Base-by-base conservation (phyloP, 1,284 basidiomycete genomes). In the Cutaneotrichosporon sp. region DNA sequence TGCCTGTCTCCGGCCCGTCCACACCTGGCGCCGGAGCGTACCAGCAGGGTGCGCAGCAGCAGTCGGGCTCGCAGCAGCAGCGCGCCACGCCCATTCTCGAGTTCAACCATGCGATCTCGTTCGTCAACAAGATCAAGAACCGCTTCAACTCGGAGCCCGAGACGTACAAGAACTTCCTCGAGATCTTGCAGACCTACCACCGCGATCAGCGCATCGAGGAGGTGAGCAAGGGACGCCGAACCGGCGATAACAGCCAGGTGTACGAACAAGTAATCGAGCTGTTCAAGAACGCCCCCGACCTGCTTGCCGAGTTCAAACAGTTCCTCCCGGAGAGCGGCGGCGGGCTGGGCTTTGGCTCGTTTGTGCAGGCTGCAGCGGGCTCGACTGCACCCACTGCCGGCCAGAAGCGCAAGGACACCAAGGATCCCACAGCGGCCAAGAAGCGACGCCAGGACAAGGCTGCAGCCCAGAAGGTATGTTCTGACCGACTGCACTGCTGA, bases 91-190 rank as follows among this genome's bases (percentile, higher is more conserved):
- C 82, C n/a, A 82, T 83, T 36, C 80, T 85, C 68, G 94, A 98
- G 78, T 98, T 99, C 84, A 94, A 97, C 79, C 93, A 96, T 76
- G 97, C 97, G 26, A 98, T 99, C 72, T 89, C 92, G 73, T 99
- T 96, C 78, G 89, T 99, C 72, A 98, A 98, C 86, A 96, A 95
- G 85, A 99, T 99, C 84, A 99, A 99, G 83, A 89, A 89, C 53
- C 88, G 95, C 57, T 99, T 91, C 81, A 84, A 88, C n/a, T 88
- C 90, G 68, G 93, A 97, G 70, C 89, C 90, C 26, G 92, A 96
- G 73, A 96, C 90, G 52, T 99, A 99, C 85, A 98, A 98, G 82
- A 90, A 93, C 75, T 99, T 99, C 81, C 84, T 99, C 73, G 96
- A 99, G 83, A 96, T 99, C 62, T 82, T 99, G 70, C 97, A 99